Conservation (phyloP, 306 rosid genomes). For the Fagus sylvatica region DNA sequence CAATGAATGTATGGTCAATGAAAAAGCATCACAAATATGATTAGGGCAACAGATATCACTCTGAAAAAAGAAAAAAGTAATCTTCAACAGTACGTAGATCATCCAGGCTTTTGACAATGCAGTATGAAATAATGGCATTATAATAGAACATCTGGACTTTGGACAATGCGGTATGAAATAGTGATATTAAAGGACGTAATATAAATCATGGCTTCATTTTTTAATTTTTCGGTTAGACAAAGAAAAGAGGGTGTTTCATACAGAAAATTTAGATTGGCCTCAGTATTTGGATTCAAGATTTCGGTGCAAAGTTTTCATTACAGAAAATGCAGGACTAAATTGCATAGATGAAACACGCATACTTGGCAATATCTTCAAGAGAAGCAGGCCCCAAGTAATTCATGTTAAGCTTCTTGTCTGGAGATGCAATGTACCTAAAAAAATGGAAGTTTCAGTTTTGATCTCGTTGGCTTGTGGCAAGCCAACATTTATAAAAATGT, state of each 20-base stretch:
- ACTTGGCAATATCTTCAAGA: conserved; percentile 73
- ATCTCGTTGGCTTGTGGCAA: conserved; percentile 15
- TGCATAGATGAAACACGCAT: conserved; percentile 25
- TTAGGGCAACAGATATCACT: background rate
- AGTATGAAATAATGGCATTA: background rate
- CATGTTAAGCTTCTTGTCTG: conserved; percentile 60
- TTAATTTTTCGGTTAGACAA: background rate
- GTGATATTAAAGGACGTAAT: background rate
- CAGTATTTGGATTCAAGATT: conserved; percentile 8
- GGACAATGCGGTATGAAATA: too few species aligned
- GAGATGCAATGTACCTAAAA: conserved; percentile 77
- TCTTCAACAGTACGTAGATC: background rate
- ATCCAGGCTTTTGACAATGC: background rate
- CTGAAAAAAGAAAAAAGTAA: background rate
- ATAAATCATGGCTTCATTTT: background rate
- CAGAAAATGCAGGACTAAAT: conserved; percentile 10
- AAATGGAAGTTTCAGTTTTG: conserved; percentile 18
- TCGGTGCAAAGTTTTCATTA: background rate
- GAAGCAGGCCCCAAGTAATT: conserved; percentile 93
- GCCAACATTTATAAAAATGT: conserved; percentile 18
- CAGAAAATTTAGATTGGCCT: conserved; percentile 2
- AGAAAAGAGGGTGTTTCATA: background rate
- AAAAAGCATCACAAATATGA: background rate
- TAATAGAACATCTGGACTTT: background rate
- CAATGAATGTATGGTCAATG: background rate